Evolutionary conservation across 225 moss, liverwort and hornwort genomes (phyloP).

Genomic region (Pseudoscleropodium purum): DNA sequence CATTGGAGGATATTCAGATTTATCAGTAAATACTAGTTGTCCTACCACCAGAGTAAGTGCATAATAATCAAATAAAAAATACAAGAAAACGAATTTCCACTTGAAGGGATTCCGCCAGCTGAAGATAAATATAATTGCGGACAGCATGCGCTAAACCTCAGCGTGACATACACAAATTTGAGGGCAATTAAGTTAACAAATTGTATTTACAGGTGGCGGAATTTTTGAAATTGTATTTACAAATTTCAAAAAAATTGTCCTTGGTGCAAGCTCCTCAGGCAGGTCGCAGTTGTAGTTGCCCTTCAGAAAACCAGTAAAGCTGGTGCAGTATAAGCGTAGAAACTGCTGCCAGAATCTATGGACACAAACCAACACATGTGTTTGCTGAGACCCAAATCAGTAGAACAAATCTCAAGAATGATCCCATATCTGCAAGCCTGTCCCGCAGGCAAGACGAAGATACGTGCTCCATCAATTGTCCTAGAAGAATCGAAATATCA

Average conservation of each 20-base stretch:
- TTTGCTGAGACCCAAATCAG: background rate
- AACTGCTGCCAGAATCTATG: background rate
- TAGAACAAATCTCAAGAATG: background rate
- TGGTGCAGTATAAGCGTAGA: background rate
- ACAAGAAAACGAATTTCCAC: background rate
- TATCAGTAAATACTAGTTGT: background rate
- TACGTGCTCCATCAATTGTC: conserved; percentile 37
- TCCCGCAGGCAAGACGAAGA: conserved; percentile 33
- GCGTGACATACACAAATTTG: background rate
- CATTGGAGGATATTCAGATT: background rate
- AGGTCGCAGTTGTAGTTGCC: background rate
- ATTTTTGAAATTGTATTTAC: too few species aligned
- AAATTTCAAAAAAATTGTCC: background rate
- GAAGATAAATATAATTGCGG: background rate
- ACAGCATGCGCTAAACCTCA: background rate
- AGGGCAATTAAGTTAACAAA: background rate
- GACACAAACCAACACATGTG: background rate
- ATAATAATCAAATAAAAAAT: background rate
- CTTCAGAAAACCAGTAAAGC: background rate
- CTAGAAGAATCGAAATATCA: conserved; percentile 33
- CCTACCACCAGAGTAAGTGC: background rate
- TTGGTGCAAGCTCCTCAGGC: background rate
- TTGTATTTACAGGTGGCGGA: background rate
- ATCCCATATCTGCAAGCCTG: conserved; percentile 38
- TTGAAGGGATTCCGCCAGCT: background rate